A percentile compares a stretch with the other conserved stretches of the same genome.
Conservation (phyloP, 305 asterid species). For the Solanum aculeatissimum region DNA sequence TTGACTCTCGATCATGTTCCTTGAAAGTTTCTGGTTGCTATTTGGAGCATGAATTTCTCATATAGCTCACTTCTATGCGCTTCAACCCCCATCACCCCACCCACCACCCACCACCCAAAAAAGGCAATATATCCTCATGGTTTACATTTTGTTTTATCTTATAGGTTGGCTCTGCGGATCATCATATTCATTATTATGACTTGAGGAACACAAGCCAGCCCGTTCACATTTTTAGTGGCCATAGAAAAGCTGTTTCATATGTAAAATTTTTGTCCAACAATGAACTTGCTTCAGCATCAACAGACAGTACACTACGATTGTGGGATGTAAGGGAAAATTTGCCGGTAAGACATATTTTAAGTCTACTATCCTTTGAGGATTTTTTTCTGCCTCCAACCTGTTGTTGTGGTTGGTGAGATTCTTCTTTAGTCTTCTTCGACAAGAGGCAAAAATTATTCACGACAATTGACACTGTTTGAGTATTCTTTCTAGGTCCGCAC, state of each 20-base stretch:
- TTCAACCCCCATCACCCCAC: too few relatives aligned
- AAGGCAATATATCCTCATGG: neutral
- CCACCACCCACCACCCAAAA: too few relatives aligned
- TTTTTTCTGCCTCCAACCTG: neutral
- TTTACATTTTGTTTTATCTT: neutral
- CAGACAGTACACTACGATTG: constrained; percentile 59
- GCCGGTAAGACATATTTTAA: constrained; percentile 28
- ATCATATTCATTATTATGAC: constrained; percentile 68
- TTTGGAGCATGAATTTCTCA: neutral
- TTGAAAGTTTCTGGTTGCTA: neutral
- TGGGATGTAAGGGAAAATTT: constrained; percentile 59
- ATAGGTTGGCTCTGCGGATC: constrained; percentile 85
- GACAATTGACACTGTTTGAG: neutral
- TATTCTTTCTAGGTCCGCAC: constrained; percentile 40
- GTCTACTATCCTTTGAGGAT: neutral
- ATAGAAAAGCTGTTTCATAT: constrained; percentile 56
- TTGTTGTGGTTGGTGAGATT: neutral
- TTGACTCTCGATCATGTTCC: neutral
- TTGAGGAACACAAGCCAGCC: constrained; percentile 57
- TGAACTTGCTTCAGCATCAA: constrained; percentile 84
- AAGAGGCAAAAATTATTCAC: neutral
- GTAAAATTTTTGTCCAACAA: constrained; percentile 60
- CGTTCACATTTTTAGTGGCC: constrained; percentile 55
- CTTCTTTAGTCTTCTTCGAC: neutral
- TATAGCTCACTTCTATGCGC: neutral